Evolutionary conservation across 768 basidiomycete genomes (phyloP).

Genomic region (Lentinula detonsa): DNA sequence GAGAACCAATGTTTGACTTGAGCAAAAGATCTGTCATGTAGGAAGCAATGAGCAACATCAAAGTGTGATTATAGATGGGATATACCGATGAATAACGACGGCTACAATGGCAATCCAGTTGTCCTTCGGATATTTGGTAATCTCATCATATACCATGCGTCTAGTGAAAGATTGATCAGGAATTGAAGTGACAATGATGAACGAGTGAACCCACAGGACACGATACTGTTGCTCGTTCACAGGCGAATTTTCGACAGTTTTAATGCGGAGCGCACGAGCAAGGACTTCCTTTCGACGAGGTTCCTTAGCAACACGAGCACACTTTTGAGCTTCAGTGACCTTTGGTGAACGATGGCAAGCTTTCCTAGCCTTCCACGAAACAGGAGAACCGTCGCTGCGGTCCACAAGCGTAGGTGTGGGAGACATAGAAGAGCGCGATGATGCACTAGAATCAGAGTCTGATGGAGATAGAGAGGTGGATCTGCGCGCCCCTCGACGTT

Average conservation of each 20-base stretch:
- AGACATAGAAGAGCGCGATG: constrained; percentile 1
- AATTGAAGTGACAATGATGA: neutral
- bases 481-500: neutral
- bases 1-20: constrained; percentile 68
- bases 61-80: neutral
- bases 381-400: neutral
- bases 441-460: neutral
- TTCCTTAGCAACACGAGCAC: constrained; percentile 11
- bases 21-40: constrained; percentile 39
- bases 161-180: neutral
- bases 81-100: constrained; percentile 49
- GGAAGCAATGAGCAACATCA: neutral
- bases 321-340: constrained; percentile 7
- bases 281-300: constrained; percentile 11
- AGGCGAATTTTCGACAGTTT: constrained; percentile 36
- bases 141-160: constrained; percentile 58
- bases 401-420: constrained; percentile 5
- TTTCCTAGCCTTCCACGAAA: constrained; percentile 7
- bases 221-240: constrained; percentile 50
- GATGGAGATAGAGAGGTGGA: neutral
- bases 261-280: constrained; percentile 11
- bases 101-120: constrained; percentile 56
- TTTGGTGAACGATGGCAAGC: constrained; percentile 9
- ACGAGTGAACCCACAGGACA: constrained; percentile 27
- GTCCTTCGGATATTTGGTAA: constrained; percentile 60